Base-by-base conservation (phyloP, 2,329 filamentous ascomycete genomes). In the Ophiocordyceps robertsii region DNA sequence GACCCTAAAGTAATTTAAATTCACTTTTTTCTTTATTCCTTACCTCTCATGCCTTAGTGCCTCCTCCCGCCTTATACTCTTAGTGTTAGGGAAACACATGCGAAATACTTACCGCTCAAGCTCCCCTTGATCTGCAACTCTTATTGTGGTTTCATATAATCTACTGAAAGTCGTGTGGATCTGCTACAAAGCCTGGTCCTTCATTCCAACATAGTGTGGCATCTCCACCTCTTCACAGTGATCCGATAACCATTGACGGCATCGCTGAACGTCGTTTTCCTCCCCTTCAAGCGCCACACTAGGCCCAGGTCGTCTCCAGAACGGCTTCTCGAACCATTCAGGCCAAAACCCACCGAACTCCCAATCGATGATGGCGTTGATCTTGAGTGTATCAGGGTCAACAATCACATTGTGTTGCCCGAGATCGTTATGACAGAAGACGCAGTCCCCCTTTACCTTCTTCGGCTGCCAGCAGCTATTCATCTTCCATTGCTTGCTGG, bases 341-440 rank as follows among this genome's bases (percentile, higher is more conserved):
- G 47, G 49, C 44, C 47, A 61, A 47, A 59, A 62, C 2, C 58
- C 59, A 3, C 53, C 54, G 42, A 54, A 60, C 44, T 64, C 60
- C 59, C 59, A 62, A 37, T 61, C 59, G 24, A 63, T 49, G 27
- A 62, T 58, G 9, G 55, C 57, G 1, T 40, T 41, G 16, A 62
- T 56, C 39, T 56, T 53, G 37, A 60, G 43, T 14, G 53, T 56
- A 1, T 50, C 38, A 2, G 42, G 43, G 16, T 49, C 40, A 4
- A 45, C 47, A n/a, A 47, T 44, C 9, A 49, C 37, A n/a, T 49
- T 47, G 7, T 47, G 42, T 30, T 47, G 43, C 14, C 36, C 41
- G 8, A 49, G 40, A 16, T 43, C 38, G 17, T 47, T 46, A n/a
- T 44, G 47, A 36, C 44, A 47, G 21, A 49, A 47, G 4, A 49